Base-by-base conservation (phyloP, 140 eudicot genomes). In the Cichorium intybus region DNA sequence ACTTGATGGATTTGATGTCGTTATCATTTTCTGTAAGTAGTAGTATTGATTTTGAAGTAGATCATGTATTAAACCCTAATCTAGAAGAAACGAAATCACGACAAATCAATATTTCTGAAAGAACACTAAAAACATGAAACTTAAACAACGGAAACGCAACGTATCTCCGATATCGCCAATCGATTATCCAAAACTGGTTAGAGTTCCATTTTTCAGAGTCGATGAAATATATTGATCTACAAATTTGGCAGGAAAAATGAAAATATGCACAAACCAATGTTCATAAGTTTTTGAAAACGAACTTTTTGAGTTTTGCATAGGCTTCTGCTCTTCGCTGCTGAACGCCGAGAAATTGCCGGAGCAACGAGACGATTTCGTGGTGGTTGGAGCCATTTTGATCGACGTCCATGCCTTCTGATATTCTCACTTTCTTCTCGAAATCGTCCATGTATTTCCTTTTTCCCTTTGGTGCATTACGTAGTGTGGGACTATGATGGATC, bases 251-350 rank as follows among this genome's bases (percentile, higher is more conserved):
- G 20, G 1, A 11, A 37, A 43, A 14, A 1, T 24, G n/a, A 41
- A 41, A 1, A 61, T 15, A 61, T 59, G 41, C 55, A 46, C 46
- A 64, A 47, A 47, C 6, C 4, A 14, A 33, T 12, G 50, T 11
- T 0, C 6, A 33, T 12, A 15, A 37, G 35, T 11, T 17, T 15
- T 0, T n/a, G 43, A 11, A 27, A 26, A 48, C 50, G 24, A 74
- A 89, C 95, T 79, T 70, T 77, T 84, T 87, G 24, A 89, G 89
- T 59, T 79, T 77, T 31, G 97, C 77, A 27, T 89, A 89, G 35
- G 95, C 87, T 63, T 78, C 65, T 45, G 97, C 97, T 52, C 97
- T 71, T 26, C 85, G 91, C 74, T 89, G 87, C 82, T 89, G 97
- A 46, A 89, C 75, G 1, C 64, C 62, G 18, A 89, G 83, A 73